Percentiles rank a stretch among this genome's conserved stretches.
phyloP scores from a whole-genome alignment of 2,329 filamentous ascomycete genomes.

The Zelopaecilomyces penicillatus region DNA sequence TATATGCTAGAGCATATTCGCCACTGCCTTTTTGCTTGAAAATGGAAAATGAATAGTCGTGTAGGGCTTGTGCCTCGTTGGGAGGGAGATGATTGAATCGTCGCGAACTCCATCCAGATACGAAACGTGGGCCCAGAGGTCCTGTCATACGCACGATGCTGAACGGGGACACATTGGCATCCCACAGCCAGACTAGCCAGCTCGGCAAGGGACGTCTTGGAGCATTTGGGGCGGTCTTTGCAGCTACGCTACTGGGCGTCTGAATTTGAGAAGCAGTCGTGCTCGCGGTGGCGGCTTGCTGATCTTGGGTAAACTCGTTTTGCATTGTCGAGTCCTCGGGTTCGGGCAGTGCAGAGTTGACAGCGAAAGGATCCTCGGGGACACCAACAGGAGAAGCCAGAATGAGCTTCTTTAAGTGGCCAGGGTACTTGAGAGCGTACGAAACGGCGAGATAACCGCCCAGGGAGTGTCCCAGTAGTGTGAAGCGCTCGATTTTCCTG shows the following conservation, averaged over 20 bases:
- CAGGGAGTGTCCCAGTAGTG: slow-evolving; percentile 83
- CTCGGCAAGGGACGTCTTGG: slow-evolving; percentile 57
- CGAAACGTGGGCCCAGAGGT: slow-evolving; percentile 80
- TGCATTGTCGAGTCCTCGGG: slow-evolving; percentile 63
- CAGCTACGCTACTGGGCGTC: slow-evolving; percentile 31
- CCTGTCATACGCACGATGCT: slow-evolving; percentile 81
- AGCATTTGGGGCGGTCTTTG: slow-evolving; percentile 21
- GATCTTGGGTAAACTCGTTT: slow-evolving; percentile 73
- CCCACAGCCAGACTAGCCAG: slow-evolving; percentile 93
- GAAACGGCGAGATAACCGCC: slow-evolving; percentile 93
- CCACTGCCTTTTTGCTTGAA: slow-evolving; percentile 89
- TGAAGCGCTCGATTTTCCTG: slow-evolving; percentile 86
- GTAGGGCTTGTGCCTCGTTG: slow-evolving; percentile 73
- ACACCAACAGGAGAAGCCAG: slow-evolving; percentile 91
- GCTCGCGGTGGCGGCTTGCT: slow-evolving; percentile 39
- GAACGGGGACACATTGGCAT: slow-evolving; percentile 93
- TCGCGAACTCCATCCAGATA: slow-evolving; percentile 89
- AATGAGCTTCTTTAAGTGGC: slow-evolving; percentile 89
- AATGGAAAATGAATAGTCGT: slow-evolving; percentile 89
- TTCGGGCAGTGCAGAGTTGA: slow-evolving; percentile 71
- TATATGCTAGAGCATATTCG: slow-evolving; percentile 86
- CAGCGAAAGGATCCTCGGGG: slow-evolving; percentile 86
- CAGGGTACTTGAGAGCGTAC: slow-evolving; percentile 94
- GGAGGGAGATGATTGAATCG: slow-evolving; percentile 82
- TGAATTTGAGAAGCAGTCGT: slow-evolving; percentile 3